Percentiles rank a stretch among this genome's conserved stretches.
Evolutionary conservation across 768 basidiomycete species (phyloP).

Genomic region (Galerina marginata): DNA sequence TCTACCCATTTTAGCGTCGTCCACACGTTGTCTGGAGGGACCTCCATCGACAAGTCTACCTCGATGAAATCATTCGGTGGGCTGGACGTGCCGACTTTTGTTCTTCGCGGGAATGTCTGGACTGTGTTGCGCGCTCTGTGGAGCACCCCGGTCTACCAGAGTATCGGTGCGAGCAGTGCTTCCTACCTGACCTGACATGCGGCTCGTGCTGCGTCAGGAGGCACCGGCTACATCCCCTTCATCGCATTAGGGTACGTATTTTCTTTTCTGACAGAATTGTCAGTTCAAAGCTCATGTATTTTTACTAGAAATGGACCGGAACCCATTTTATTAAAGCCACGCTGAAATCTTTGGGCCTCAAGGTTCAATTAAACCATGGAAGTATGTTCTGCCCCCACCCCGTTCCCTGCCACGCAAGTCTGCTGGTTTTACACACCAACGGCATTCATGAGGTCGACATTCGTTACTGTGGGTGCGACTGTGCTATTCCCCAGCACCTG

Average conservation of each 20-base stretch:
- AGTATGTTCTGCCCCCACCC: neutral
- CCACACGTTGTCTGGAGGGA: slow-evolving; percentile 4
- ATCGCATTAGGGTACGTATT: neutral
- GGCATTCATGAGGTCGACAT: slow-evolving; percentile 17
- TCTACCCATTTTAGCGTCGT: neutral
- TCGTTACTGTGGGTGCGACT: slow-evolving; percentile 16
- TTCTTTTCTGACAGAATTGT: neutral
- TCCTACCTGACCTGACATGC: neutral
- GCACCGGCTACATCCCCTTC: neutral
- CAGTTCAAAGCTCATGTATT: too few species aligned
- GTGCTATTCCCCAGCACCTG: neutral
- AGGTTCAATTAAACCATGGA: slow-evolving; percentile 5
- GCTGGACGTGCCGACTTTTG: neutral
- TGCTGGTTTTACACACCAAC: slow-evolving; percentile 16
- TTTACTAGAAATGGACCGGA: neutral
- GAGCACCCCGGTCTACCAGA: neutral
- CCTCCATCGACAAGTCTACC: neutral
- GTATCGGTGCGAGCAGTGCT: neutral
- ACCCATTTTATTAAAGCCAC: neutral
- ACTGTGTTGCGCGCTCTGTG: neutral
- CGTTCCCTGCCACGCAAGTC: neutral
- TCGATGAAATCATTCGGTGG: neutral
- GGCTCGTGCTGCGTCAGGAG: neutral
- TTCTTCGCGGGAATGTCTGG: neutral
- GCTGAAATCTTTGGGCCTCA: slow-evolving; percentile 2